phyloP scores from a whole-genome alignment of 768 basidiomycete genomes.

The Inosperma sp. region DNA sequence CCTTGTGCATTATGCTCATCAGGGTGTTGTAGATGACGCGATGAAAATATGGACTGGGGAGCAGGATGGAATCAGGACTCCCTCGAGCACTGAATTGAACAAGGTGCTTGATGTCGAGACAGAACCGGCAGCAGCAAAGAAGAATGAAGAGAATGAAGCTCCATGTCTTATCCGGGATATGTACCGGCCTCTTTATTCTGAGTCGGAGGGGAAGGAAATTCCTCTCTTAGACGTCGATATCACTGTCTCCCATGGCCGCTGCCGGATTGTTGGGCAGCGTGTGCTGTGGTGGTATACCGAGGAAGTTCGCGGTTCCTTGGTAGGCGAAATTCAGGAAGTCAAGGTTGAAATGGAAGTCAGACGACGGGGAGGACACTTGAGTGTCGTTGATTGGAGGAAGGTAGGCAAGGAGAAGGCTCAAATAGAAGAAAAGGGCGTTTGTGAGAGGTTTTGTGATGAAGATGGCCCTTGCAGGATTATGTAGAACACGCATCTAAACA shows the following conservation, averaged over 20 bases:
- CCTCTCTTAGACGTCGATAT: slow-evolving; percentile 42
- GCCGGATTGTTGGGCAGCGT: slow-evolving; percentile 44
- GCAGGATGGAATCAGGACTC: neutral
- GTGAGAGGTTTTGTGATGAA: slow-evolving; percentile 21
- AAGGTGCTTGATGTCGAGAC: slow-evolving; percentile 13
- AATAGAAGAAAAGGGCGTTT: slow-evolving; percentile 4
- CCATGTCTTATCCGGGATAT: slow-evolving; percentile 1
- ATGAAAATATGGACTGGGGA: slow-evolving; percentile 3
- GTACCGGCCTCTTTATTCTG: slow-evolving; percentile 10
- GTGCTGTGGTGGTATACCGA: slow-evolving; percentile 54
- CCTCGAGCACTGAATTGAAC: slow-evolving; percentile 3
- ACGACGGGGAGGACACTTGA: slow-evolving; percentile 29
- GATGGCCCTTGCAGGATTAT: slow-evolving; percentile 18
- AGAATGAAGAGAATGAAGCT: slow-evolving; percentile 29
- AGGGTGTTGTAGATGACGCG: slow-evolving; percentile 25
- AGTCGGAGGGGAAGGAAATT: slow-evolving; percentile 5
- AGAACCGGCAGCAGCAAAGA: slow-evolving; percentile 16
- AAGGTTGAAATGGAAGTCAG: slow-evolving; percentile 33
- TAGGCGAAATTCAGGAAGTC: slow-evolving; percentile 25
- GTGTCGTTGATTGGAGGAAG: slow-evolving; percentile 17
- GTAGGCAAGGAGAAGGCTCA: neutral
- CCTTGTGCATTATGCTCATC: slow-evolving; percentile 77
- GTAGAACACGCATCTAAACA: no score
- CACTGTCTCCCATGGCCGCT: slow-evolving; percentile 39
- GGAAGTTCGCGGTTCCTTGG: slow-evolving; percentile 22